A percentile compares a stretch with the other conserved stretches of the same genome.
These are phyloP conservation scores for Chrysoporthe cubensis DNA, from an alignment of 2,329 filamentous ascomycete species.

Conservation along the genomic window DNA sequence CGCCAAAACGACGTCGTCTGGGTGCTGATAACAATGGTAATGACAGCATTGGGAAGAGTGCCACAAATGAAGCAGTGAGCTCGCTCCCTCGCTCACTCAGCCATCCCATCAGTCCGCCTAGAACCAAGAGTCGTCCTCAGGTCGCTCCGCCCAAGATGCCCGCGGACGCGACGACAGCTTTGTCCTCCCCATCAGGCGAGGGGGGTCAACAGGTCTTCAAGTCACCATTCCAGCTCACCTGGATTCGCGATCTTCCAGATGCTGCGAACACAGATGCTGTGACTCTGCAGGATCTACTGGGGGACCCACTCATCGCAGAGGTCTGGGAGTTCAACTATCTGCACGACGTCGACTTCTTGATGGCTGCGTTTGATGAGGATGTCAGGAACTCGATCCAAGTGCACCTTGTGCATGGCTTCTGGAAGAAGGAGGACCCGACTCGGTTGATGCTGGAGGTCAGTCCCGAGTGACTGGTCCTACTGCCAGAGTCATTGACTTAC, in stretches of 20 bases:
- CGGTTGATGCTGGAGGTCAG: constrained; percentile 61
- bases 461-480: constrained; percentile 2
- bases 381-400: constrained; percentile 53
- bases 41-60: not conserved
- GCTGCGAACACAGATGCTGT: constrained; percentile 68
- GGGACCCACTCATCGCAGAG: constrained; percentile 73
- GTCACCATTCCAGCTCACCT: constrained; percentile 75
- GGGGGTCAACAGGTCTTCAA: constrained; percentile 37
- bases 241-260: constrained; percentile 65
- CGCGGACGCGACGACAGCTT: not conserved
- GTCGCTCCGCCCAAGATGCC: constrained; percentile 10
- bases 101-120: constrained; percentile 52
- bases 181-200: not conserved
- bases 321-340: constrained; percentile 74
- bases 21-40: not conserved
- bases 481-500: not conserved
- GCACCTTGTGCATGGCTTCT: constrained; percentile 64
- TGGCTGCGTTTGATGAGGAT: constrained; percentile 58
- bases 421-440: constrained; percentile 68
- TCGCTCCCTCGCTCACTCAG: constrained; percentile 38
- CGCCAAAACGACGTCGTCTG: constrained; percentile 20
- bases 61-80: not conserved
- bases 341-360: constrained; percentile 62
- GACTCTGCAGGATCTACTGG: constrained; percentile 68
- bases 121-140: constrained; percentile 36